These are phyloP conservation scores for Claviceps arundinis DNA, from an alignment of 2,329 filamentous ascomycete species.

Conservation along the genomic window DNA sequence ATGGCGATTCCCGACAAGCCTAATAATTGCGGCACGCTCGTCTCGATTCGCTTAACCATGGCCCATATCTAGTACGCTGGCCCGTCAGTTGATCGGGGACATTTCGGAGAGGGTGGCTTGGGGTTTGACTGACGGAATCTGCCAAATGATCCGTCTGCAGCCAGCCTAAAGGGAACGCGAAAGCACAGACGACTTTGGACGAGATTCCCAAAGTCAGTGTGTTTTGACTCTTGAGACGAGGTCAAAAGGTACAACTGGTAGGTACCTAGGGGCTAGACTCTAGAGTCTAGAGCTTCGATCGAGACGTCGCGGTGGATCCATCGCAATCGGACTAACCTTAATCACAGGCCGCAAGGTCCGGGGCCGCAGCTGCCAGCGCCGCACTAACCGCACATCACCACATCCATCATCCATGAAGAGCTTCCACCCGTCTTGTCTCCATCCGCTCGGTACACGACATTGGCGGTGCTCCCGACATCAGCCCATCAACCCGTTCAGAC, in stretches of 20 bases:
- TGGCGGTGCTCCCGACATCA: neutral
- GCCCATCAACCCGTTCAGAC: neutral
- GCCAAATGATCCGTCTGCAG: neutral
- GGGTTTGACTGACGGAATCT: neutral
- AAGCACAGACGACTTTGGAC: neutral
- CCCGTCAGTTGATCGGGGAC: neutral
- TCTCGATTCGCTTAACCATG: no score
- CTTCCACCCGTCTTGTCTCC: neutral
- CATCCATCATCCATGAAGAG: neutral
- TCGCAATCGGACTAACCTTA: neutral
- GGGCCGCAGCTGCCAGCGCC: no score
- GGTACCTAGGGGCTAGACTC: no score
- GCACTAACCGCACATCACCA: no score
- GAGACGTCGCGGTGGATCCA: slow-evolving; percentile 2
- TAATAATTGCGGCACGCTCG: no score
- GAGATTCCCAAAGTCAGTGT: neutral
- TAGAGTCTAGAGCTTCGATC: slow-evolving; percentile 3
- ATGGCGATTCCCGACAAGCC: neutral
- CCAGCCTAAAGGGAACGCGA: neutral
- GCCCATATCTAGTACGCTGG: neutral
- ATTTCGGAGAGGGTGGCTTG: no score
- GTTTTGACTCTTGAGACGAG: neutral
- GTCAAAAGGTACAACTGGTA: neutral
- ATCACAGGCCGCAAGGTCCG: slow-evolving; percentile 1
- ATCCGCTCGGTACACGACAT: neutral